Evolutionary conservation across 208 protist species (phyloP), one percentile per base, ranked within the genome.

Genomic region (Wallacemonas rigidus): DNA sequence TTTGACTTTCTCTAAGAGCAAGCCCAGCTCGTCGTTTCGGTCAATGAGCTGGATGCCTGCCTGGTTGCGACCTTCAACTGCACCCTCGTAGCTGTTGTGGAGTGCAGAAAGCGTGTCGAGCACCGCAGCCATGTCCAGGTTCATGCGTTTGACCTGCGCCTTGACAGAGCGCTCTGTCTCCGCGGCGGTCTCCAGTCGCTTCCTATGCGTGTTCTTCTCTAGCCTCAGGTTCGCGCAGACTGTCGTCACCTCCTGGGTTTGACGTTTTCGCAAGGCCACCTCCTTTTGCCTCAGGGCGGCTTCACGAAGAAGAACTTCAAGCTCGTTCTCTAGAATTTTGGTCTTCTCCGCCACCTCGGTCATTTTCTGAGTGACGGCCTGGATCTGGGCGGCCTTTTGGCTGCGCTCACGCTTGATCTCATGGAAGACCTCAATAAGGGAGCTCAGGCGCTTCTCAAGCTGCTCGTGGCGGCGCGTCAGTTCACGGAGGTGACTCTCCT

Each of bases 31-130:
- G 76, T 98, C 97, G 78, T 98, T 98, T 50, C 96, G 86, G 76
- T 99, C 98, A 75, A 99, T 96, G 41, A 99, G 83, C 76, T 98
- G 95, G 48, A 99, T 88, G n/a, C 98, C 98, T 51, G 93, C 88
- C 71, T 94, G 87, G 74, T 99, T 98, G 68, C 97, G 84, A 14
- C 79, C 86, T 72, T 98, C 95, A 26, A 99, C 83, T 11, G 91
- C 89, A 1, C 77, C 55, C 70, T 96, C 89, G 79, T 98, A 99
- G 39, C 51, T 68, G 36, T 71, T 45, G 71, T 92, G 93, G n/a
- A 98, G 78, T 45, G 75, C 77, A 1, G 85, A 61, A 94, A 98
- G 98, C 14, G 88, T 87, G 50, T 95, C 84, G 73, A 98, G 95
- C 3, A 90, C 71, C 14, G 73, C 69, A 26, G 93, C 85, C 75